Evolutionary conservation across 192 early-diverging fungal genomes (phyloP).

Genomic region (Oehlia diaphana): DNA sequence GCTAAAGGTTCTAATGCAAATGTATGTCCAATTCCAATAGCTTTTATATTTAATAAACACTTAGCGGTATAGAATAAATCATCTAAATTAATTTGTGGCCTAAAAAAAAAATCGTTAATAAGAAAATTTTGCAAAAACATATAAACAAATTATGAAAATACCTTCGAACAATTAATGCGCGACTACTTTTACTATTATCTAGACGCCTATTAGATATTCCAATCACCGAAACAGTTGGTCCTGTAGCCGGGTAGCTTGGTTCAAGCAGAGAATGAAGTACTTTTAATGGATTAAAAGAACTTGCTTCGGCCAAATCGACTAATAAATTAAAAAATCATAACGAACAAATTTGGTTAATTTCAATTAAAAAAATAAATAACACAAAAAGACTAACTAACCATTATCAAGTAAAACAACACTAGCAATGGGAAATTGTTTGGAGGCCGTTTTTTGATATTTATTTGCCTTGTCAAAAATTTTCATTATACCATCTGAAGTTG

Average conservation of each 20-base stretch:
- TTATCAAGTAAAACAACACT: constrained; percentile 27
- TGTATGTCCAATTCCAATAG: too few relatives aligned
- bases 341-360: too few relatives aligned
- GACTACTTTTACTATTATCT: constrained; percentile 25
- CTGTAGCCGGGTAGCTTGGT: too few relatives aligned
- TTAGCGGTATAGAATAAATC: background rate
- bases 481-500: constrained; percentile 32
- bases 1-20: background rate
- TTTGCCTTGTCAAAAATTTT: constrained; percentile 24
- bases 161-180: constrained; percentile 16
- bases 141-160: too few relatives aligned
- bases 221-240: background rate
- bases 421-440: constrained; percentile 1
- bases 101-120: background rate
- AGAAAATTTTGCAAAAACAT: too few relatives aligned
- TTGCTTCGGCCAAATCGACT: constrained; percentile 28
- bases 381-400: too few relatives aligned
- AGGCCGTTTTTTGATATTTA: background rate
- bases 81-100: too few relatives aligned
- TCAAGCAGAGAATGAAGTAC: background rate
- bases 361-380: too few relatives aligned
- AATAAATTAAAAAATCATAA: background rate
- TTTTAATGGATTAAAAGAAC: background rate
- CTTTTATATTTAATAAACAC: background rate
- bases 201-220: constrained; percentile 27